phyloP scores from a whole-genome alignment of 805 yeast species.

The Spathaspora boniae region DNA sequence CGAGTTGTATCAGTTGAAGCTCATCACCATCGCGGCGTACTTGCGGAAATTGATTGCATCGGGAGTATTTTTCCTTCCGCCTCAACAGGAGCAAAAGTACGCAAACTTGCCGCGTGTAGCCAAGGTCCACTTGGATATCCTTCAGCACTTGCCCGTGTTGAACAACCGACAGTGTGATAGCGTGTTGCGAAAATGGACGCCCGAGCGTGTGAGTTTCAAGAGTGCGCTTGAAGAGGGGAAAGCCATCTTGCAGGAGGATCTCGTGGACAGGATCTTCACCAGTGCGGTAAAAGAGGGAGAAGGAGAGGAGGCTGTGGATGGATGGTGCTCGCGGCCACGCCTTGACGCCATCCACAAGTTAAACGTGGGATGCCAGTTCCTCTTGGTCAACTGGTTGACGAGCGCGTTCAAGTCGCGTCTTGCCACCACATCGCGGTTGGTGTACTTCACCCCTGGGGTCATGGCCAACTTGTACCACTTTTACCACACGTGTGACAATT shows the following conservation, averaged over 20 bases:
- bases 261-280: conserved; percentile 28
- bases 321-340: too few species aligned
- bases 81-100: conserved; percentile 21
- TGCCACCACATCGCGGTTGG: conserved; percentile 30
- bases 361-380: conserved; percentile 43
- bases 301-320: too few species aligned
- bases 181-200: conserved; percentile 48
- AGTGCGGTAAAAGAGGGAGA: conserved; percentile 14
- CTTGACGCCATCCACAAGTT: conserved; percentile 10
- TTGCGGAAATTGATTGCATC: conserved; percentile 79
- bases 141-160: conserved; percentile 56
- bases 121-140: conserved; percentile 49
- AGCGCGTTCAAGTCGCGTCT: conserved; percentile 36
- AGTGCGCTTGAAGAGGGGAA: conserved; percentile 38
- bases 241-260: conserved; percentile 25
- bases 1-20: conserved; percentile 47
- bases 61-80: conserved; percentile 67
- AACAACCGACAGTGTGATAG: conserved; percentile 54
- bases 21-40: conserved; percentile 62
- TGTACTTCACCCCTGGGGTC: conserved; percentile 31
- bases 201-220: conserved; percentile 25
- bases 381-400: conserved; percentile 48
- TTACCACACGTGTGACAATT: conserved; percentile 36
- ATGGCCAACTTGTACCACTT: conserved; percentile 30
- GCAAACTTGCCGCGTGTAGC: conserved; percentile 14